These are phyloP conservation scores for Nitzschia palea DNA, from an alignment of 108 stramenopile genomes.

Conservation along the genomic window DNA sequence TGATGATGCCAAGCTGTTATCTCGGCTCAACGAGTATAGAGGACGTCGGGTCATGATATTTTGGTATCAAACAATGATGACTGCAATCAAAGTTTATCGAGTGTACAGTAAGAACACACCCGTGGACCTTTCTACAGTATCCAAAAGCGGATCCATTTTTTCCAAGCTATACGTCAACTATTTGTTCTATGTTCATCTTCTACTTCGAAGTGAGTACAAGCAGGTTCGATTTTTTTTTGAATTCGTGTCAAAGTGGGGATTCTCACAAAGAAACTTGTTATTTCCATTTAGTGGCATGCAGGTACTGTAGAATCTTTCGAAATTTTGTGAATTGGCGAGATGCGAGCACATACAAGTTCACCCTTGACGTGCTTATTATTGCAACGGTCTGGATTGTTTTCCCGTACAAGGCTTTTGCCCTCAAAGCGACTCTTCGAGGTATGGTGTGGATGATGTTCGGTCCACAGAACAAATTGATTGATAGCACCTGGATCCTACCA, in stretches of 20 bases:
- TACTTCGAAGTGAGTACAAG: conserved; percentile 17
- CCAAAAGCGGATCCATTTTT: conserved; percentile 1
- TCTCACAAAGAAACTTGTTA: not conserved
- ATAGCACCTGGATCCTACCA: conserved; percentile 28
- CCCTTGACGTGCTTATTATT: conserved; percentile 40
- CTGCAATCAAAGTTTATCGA: conserved; percentile 27
- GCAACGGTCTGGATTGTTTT: conserved; percentile 46
- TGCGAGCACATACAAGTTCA: conserved; percentile 42
- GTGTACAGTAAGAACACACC: conserved; percentile 39
- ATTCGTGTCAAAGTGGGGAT: too few relatives aligned
- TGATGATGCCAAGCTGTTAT: conserved; percentile 30
- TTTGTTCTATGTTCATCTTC: conserved; percentile 25
- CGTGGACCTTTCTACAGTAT: conserved; percentile 18
- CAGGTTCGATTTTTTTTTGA: not conserved
- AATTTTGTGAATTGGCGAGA: conserved; percentile 70
- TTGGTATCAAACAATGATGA: conserved; percentile 7
- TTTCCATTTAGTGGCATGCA: conserved; percentile 26
- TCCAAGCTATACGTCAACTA: conserved; percentile 25
- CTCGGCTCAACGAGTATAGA: conserved; percentile 23
- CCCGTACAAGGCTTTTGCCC: conserved; percentile 47
- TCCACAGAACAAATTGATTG: conserved; percentile 41
- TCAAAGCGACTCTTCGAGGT: conserved; percentile 1
- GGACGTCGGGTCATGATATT: conserved; percentile 33
- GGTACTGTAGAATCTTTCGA: conserved; percentile 43
- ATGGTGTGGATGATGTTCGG: conserved; percentile 19